These are phyloP conservation scores for Colletotrichum caudatum DNA, from an alignment of 2,329 filamentous ascomycete genomes.

Conservation along the genomic window DNA sequence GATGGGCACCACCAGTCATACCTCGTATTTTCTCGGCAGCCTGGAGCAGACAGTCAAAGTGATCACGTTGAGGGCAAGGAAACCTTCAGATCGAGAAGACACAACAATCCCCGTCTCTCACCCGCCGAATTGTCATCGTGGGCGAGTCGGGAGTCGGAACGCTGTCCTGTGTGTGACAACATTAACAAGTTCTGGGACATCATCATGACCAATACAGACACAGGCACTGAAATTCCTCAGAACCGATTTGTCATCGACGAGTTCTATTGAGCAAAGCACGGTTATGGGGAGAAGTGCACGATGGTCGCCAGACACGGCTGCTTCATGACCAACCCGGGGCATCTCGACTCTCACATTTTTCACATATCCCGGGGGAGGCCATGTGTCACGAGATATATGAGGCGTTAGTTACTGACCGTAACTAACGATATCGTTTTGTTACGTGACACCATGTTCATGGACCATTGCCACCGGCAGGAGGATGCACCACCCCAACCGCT, in stretches of 20 bases:
- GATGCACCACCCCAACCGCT: conserved; percentile 14
- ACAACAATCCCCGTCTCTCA: background rate
- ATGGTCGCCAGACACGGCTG: background rate
- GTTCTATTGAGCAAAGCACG: background rate
- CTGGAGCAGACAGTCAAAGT: background rate
- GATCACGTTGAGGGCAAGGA: background rate
- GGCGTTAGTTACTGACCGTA: no score
- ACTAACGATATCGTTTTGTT: no score
- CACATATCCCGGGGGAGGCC: conserved; percentile 43
- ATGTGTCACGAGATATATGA: no score
- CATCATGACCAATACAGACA: background rate
- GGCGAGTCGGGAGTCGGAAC: background rate
- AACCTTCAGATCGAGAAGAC: background rate
- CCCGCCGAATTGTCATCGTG: conserved; percentile 12
- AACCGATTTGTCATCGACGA: background rate
- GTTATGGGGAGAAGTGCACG: background rate
- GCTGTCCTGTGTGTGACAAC: background rate
- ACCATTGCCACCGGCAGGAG: conserved; percentile 47
- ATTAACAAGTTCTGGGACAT: background rate
- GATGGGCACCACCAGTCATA: background rate
- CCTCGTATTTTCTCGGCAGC: background rate
- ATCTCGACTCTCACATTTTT: conserved; percentile 57
- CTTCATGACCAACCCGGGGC: conserved; percentile 43
- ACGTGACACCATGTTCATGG: conserved; percentile 44
- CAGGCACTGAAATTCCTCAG: background rate